Percentiles rank a stretch among this genome's conserved stretches.
Evolutionary conservation across 2,329 filamentous ascomycete genomes (phyloP).

Genomic region (Sporothrix sp.): DNA sequence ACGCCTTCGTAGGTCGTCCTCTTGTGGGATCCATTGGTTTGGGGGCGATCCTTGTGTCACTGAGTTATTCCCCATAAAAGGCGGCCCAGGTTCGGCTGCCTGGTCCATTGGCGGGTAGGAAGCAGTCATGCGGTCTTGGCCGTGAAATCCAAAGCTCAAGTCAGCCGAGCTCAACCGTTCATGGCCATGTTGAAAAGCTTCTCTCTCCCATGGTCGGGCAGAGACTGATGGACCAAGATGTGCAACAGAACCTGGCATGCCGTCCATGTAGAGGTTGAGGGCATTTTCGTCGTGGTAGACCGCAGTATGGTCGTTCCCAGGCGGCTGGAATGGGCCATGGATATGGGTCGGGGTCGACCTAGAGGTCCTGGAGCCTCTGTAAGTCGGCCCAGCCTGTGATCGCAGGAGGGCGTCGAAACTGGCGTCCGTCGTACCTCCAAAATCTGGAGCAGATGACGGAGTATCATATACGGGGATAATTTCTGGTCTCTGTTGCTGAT

Average conservation of each 20-base stretch:
- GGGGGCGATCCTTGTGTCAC: no score
- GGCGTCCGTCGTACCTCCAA: no score
- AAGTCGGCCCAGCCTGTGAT: conserved; percentile 16
- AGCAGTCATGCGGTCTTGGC: conserved; percentile 18
- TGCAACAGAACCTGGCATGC: no score
- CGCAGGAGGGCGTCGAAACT: conserved; percentile 13
- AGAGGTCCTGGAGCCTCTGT: conserved; percentile 24
- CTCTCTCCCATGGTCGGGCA: conserved; percentile 23
- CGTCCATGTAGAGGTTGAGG: no score
- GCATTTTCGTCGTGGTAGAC: no score
- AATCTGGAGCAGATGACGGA: no score
- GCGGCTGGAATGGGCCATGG: conserved; percentile 22
- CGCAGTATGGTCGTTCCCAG: conserved; percentile 17
- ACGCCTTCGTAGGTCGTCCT: conserved; percentile 10
- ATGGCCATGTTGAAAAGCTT: conserved; percentile 18
- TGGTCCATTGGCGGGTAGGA: conserved; percentile 15
- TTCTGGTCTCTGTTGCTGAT: not conserved
- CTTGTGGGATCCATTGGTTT: no score
- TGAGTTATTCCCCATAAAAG: no score
- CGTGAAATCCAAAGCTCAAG: conserved; percentile 13
- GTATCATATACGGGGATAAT: not conserved
- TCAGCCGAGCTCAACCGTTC: conserved; percentile 18
- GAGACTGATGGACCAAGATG: conserved; percentile 5
- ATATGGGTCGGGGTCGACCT: conserved; percentile 24
- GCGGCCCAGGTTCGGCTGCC: not conserved